Percentiles rank a stretch among this genome's conserved stretches.
These are phyloP conservation scores for Penicillium odoratum DNA, from an alignment of 495 filamentous ascomycete genomes.

Conservation along the genomic window DNA sequence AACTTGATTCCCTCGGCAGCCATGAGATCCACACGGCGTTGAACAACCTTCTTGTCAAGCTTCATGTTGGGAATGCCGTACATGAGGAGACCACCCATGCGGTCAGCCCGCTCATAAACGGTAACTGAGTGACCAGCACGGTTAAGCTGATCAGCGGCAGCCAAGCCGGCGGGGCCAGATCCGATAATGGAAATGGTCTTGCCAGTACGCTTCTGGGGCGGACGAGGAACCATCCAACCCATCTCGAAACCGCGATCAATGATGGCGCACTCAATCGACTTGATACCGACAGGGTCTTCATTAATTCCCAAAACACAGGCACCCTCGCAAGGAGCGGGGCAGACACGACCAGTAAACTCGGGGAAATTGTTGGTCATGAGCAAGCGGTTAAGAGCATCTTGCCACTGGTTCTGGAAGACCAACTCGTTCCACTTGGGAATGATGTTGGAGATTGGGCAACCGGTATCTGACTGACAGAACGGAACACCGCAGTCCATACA, in stretches of 20 bases:
- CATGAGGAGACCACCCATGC: constrained; percentile 93
- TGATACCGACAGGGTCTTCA: constrained; percentile 97
- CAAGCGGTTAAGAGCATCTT: constrained; percentile 89
- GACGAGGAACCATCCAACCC: constrained; percentile 95
- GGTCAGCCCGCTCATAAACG: constrained; percentile 95
- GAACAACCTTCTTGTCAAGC: constrained; percentile 97
- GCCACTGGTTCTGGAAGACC: constrained; percentile 92
- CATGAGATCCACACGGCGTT: constrained; percentile 96
- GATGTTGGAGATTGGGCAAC: constrained; percentile 98
- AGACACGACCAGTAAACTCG: constrained; percentile 98
- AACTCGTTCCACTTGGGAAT: constrained; percentile 99
- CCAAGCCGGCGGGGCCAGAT: constrained; percentile 91
- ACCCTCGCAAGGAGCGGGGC: constrained; percentile 96
- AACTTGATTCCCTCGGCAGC: constrained; percentile 86
- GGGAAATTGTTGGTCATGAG: constrained; percentile 99
- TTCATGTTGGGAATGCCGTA: constrained; percentile 99
- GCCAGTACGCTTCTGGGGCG: constrained; percentile 78
- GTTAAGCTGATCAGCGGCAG: constrained; percentile 94
- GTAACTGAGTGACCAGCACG: constrained; percentile 87
- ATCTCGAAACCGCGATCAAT: constrained; percentile 99
- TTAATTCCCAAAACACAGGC: constrained; percentile 98
- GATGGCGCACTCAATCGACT: constrained; percentile 98
- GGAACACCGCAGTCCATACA: constrained; percentile 99
- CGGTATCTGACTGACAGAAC: constrained; percentile 97
- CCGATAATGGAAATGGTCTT: constrained; percentile 93